Base-by-base conservation (phyloP, 2,329 filamentous ascomycete species). In the Taxawa tesnikishii region DNA sequence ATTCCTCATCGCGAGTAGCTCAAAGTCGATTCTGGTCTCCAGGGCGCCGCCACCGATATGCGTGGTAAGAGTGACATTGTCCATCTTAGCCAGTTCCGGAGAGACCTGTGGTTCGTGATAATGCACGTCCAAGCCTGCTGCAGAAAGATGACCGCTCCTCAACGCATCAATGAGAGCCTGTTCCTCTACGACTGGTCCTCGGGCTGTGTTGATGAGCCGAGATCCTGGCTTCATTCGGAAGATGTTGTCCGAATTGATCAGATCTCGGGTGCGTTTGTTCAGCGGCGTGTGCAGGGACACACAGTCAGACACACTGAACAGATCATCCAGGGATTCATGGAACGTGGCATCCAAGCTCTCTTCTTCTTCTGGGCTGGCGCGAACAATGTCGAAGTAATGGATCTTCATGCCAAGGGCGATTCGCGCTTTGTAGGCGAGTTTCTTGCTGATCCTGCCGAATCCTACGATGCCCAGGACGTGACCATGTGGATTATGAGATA, bases 381-480 rank as follows among this genome's bases (percentile, higher is more conserved):
- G 59, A 28, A 62, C 51, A 1, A 78, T 54, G 49, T 82, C 76
- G 46, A 69, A 62, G 47, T 80, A 82, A 36, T 66, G 55, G 21
- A 84, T 67, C 24, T 63, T 55, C 79, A 84, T 83, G 25, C 70
- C 74, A 42, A 83, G 78, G 1, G 69, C 70, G 0, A 60, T 43
- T 15, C 56, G 50, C 0, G 67, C 70, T 43, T 76, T 79, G 29
- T 67, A 50, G 0, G 73, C 79, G 13, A 84, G 65, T 10, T 41
- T 32, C 33, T 46, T 43, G 4, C 57, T 56, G 14, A 60, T 63
- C 14, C 76, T 73, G 3, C 79, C 79, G 3, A 84, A 62, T 0
- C 80, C 80, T 15, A 85, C 67, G 16, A 84, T 65, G 0, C 78
- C 80, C 0, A 84, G 62, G 1, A 58, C 58, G 32, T 72, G 68